Base-by-base conservation (phyloP, 2,329 filamentous ascomycete species). In the Pseudocercospora crystallina region DNA sequence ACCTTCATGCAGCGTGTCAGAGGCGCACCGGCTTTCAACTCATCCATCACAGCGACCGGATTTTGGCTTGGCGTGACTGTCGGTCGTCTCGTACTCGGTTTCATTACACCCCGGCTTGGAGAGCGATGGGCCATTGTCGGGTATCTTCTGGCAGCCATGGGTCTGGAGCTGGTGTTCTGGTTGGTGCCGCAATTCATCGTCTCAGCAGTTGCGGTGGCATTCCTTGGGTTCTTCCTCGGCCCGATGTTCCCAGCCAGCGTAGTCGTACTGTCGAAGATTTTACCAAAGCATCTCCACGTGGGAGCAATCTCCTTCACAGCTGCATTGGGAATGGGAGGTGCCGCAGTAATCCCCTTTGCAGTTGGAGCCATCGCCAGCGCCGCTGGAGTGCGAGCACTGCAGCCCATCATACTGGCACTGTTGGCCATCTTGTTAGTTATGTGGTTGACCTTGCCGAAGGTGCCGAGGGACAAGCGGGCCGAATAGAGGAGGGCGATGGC, bases 311-410 rank as follows among this genome's bases (percentile, higher is more conserved):
- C 53, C 3, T 57, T 60, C 29, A 43, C 50, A 10, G 53, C 57
- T 2, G 58, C 58, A 10, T 29, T 61, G 11, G 59, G 59, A 1
- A 55, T 54, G 20, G 52, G 53, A 29, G 59, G 59, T 34, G 59
- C 53, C 5, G 55, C 56, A 1, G 62, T 84, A 12, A 47, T 61
- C 8, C 58, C 58, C 1, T 61, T 59, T 31, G 52, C 49, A 14
- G 57, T 58, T 11, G 58, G 58, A n/a, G 58, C 51, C 8, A 46
- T 61, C 15, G 57, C 58, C 2, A 73, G 81, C 56, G 73, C 67
- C 37, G 77, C 73, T 50, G 81, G 82, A 0, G 81, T 84, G 0
- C 65, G 73, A 51, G 79, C 80, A 2, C 64, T 85, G 54, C 80
- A 84, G 63, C 80, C 81, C 2, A 73, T 83, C 13, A 69, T 80